Evolutionary conservation across 768 basidiomycete species (phyloP).

Genomic region (Phallus indusiatus): DNA sequence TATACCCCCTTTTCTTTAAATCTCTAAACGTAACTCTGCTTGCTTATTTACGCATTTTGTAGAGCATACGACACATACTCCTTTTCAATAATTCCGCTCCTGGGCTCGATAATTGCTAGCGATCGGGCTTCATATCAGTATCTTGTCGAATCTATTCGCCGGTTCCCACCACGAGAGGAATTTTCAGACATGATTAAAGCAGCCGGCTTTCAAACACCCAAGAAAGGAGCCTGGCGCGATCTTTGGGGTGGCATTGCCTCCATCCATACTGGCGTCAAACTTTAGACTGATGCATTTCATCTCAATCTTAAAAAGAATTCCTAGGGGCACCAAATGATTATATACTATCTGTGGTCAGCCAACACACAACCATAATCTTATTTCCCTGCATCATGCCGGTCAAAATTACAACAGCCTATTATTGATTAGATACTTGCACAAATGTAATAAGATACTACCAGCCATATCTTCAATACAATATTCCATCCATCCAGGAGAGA

Average conservation of each 20-base stretch:
- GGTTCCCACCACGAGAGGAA: slow-evolving; percentile 79
- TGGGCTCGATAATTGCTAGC: slow-evolving; percentile 94
- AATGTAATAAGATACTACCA: neutral
- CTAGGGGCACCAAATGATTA: too few relatives aligned
- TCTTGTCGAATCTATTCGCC: slow-evolving; percentile 92
- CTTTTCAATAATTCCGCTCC: slow-evolving; percentile 86
- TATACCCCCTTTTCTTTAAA: slow-evolving; percentile 16
- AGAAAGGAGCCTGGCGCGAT: slow-evolving; percentile 75
- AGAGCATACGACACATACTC: slow-evolving; percentile 94
- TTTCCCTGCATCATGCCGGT: too few relatives aligned
- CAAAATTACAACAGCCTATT: neutral
- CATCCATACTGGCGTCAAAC: slow-evolving; percentile 77
- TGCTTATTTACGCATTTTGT: neutral
- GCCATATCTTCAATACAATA: neutral
- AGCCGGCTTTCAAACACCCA: slow-evolving; percentile 71
- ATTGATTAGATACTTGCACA: neutral
- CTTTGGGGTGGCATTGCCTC: slow-evolving; percentile 84
- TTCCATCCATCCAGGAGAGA: neutral
- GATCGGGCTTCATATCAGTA: slow-evolving; percentile 96
- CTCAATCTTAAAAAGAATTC: too few relatives aligned
- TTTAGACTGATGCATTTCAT: slow-evolving; percentile 27
- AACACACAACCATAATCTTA: too few relatives aligned
- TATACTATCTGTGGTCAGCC: too few relatives aligned
- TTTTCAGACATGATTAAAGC: slow-evolving; percentile 86
- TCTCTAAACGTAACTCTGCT: slow-evolving; percentile 4